phyloP scores from a whole-genome alignment of 2,329 filamentous ascomycete species.

The Hyphodiscus sp. region DNA sequence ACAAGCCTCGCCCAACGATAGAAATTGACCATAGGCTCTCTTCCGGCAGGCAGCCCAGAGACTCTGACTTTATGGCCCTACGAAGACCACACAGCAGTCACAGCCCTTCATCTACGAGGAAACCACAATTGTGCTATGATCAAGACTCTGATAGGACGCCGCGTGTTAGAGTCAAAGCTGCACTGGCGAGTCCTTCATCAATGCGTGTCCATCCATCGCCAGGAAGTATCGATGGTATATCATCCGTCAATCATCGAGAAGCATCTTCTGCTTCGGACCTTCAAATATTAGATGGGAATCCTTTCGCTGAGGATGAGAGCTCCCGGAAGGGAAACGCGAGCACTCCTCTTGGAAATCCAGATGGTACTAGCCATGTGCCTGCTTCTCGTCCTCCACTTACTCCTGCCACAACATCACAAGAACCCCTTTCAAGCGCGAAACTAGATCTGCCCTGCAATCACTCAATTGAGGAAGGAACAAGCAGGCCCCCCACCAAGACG shows the following conservation, averaged over 20 bases:
- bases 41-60: slow-evolving; percentile 4
- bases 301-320: not conserved
- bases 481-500: no score
- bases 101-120: slow-evolving; percentile 6
- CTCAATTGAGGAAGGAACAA: no score
- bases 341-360: not conserved
- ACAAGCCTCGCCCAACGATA: not conserved
- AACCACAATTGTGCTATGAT: slow-evolving; percentile 13
- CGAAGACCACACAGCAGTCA: not conserved
- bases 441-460: no score
- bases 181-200: slow-evolving; percentile 22
- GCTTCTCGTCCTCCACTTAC: not conserved
- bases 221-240: not conserved
- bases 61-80: slow-evolving; percentile 17
- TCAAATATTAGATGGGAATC: not conserved
- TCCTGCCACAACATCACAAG: not conserved
- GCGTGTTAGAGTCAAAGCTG: slow-evolving; percentile 10
- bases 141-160: slow-evolving; percentile 14
- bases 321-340: not conserved
- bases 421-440: no score
- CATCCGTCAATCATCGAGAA: slow-evolving; percentile 5
- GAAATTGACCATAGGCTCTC: not conserved
- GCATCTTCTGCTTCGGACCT: not conserved
- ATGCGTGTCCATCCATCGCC: slow-evolving; percentile 19
- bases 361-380: not conserved